These are phyloP conservation scores for Ophiostoma australiae DNA, from an alignment of 2,329 filamentous ascomycete genomes.

Conservation along the genomic window DNA sequence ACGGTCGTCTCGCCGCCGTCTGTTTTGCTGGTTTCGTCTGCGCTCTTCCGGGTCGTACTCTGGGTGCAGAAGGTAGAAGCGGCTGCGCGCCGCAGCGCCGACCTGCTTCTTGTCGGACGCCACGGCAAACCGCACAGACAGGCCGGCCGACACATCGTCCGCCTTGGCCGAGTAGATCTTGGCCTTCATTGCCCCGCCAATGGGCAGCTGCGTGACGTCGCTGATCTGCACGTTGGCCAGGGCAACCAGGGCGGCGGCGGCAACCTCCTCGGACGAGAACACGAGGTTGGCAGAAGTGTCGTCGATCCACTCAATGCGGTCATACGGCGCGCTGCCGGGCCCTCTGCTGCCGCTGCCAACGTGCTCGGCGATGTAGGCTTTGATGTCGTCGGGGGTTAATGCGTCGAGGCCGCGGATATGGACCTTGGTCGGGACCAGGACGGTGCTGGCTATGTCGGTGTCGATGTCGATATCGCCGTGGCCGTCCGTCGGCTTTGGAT, in stretches of 20 bases:
- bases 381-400: slow-evolving; percentile 74
- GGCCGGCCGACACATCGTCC: slow-evolving; percentile 60
- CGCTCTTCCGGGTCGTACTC: slow-evolving; percentile 79
- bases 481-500: slow-evolving; percentile 11
- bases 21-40: slow-evolving; percentile 47
- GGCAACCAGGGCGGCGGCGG: slow-evolving; percentile 51
- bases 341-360: slow-evolving; percentile 47
- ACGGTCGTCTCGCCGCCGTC: slow-evolving; percentile 52
- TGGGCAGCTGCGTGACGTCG: slow-evolving; percentile 47
- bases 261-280: slow-evolving; percentile 55
- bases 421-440: slow-evolving; percentile 57
- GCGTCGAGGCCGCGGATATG: slow-evolving; percentile 79
- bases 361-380: slow-evolving; percentile 66
- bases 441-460: slow-evolving; percentile 2
- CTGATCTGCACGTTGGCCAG: slow-evolving; percentile 42
- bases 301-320: slow-evolving; percentile 87
- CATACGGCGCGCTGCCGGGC: slow-evolving; percentile 40
- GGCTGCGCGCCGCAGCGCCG: slow-evolving; percentile 73
- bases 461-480: slow-evolving; percentile 5
- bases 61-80: slow-evolving; percentile 89
- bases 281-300: slow-evolving; percentile 85
- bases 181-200: slow-evolving; percentile 61
- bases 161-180: slow-evolving; percentile 65
- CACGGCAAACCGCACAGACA: slow-evolving; percentile 71
- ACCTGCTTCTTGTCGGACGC: slow-evolving; percentile 72